Base-by-base conservation (phyloP, 768 basidiomycete genomes). In the Mycena metata region DNA sequence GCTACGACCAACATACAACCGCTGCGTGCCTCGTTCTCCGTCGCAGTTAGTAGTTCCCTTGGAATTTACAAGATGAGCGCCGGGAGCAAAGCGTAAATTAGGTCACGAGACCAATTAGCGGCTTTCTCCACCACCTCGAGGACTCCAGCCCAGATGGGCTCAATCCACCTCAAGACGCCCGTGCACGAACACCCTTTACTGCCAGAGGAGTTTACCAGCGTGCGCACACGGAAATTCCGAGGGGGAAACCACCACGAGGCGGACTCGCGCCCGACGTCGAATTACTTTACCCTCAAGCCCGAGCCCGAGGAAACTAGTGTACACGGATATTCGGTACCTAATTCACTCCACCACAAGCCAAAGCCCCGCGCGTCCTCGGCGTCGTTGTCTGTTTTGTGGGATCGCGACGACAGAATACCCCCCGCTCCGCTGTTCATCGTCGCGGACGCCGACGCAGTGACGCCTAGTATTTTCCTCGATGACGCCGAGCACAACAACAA, bases 141-240 rank as follows among this genome's bases (percentile, higher is more conserved):
- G 30, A 30, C 30, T 30, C 3, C 39, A 10, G 39, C 5, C 39
- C 39, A 11, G 5, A 71, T 72, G 71, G 66, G 83, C 55, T 81
- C 84, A 59, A 77, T 76, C 30, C 83, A 85, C 36, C 67, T 73
- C 47, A 84, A 84, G 76, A 90, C 86, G 8, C 88, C 89, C 24
- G 90, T 91, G 23, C 82, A 94, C 67, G 88, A 88, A 0, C 93
- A 95, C 74, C 93, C 93, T 42, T 86, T 95, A 24, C 88, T 86
- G 5, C 83, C 83, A 10, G 91, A 92, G 36, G 87, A 89, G 36
- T 71, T 72, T 26, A 77, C 83, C 19, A 75, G 84, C 0, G 74
- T 83, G 11, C 79, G 82, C 73, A 83, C 85, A 26, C 86, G 90
- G 59, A 82, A 86, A 50, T 39, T 39, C 5, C 81, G 76, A 67